A percentile compares a stretch with the other conserved stretches of the same genome.
Evolutionary conservation across 176 grass and related monocot species (phyloP).

Genomic region (Olyra latifolia): DNA sequence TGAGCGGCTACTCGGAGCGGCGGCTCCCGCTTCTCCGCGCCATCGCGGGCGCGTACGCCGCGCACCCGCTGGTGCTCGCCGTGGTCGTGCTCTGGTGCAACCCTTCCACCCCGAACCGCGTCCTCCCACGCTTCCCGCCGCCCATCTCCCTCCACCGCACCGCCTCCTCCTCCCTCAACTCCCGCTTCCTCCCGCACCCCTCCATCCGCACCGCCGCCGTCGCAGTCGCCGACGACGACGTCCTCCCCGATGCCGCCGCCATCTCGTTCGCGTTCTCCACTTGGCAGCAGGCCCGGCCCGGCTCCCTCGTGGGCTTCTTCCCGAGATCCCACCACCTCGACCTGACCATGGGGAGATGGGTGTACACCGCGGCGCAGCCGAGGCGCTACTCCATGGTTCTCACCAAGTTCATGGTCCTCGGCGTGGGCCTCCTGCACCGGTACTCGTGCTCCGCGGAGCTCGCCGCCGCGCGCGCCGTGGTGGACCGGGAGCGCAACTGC

Average conservation of each 20-base stretch:
- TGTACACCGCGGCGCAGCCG: conserved; percentile 56
- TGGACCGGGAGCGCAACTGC: conserved; percentile 75
- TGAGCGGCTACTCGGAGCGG: conserved; percentile 71
- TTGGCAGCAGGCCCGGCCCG: conserved; percentile 31
- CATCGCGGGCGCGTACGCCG: conserved; percentile 52
- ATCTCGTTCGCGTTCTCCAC: conserved; percentile 66
- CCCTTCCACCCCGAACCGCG: conserved; percentile 43
- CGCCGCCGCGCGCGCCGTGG: conserved; percentile 50
- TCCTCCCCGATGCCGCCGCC: conserved; percentile 45
- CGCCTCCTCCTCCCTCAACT: conserved; percentile 71
- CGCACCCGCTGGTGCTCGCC: conserved; percentile 53
- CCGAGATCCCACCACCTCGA: conserved; percentile 77
- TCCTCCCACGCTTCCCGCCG: conserved; percentile 35
- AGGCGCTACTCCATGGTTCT: conserved; percentile 88
- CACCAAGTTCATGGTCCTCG: conserved; percentile 75
- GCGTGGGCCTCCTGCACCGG: conserved; percentile 35
- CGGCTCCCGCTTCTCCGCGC: conserved; percentile 68
- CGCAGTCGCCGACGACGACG: conserved; percentile 65
- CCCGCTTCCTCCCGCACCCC: conserved; percentile 69
- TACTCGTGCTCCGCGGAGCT: conserved; percentile 77
- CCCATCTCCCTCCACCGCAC: conserved; percentile 48
- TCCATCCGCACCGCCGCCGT: conserved; percentile 60
- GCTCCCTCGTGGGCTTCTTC: conserved; percentile 76
- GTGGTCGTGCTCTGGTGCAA: conserved; percentile 81
- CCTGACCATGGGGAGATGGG: conserved; percentile 54